Evolutionary conservation across 2,329 filamentous ascomycete genomes (phyloP), one percentile per base, ranked within the genome.

Genomic region (Truncatella angustata): DNA sequence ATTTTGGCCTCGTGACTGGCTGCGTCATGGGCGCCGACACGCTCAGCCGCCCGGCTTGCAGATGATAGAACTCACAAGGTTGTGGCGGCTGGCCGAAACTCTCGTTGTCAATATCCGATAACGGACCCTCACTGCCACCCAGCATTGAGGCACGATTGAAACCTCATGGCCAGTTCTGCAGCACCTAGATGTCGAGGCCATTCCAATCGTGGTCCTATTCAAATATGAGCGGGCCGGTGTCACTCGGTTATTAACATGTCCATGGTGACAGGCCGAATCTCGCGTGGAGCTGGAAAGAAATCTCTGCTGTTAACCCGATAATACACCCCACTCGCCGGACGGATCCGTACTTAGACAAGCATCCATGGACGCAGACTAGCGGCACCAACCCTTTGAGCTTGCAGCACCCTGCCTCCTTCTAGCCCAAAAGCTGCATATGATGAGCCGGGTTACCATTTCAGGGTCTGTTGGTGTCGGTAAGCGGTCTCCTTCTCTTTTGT

Each of bases 371-470:
- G 36, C 36, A 16, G 18, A 40, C 21, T 16, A n/a, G 35, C 47
- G n/a, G 32, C 9, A 24, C 30, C 11, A 24, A 16, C n/a, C 37
- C n/a, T 11, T 11, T 12, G 10, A 21, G 26, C 16, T n/a, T n/a
- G n/a, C n/a, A n/a, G n/a, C 24, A 42, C 36, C 47, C 21, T 50
- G 21, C 9, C 23, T 21, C 28, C 20, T 30, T 50, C 34, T 12
- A 36, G 47, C 23, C 34, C 30, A 42, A 36, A 42, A 14, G 40
- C 40, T 50, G 47, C 47, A 42, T 32, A 30, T n/a, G 35, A 49
- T 26, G 21, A 20, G 30, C 35, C 47, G 47, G 47, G 36, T 12
- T 35, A 24, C 32, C 21, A 30, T 46, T 46, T 12, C 43, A 12
- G 23, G 43, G 12, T 12, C 18, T 14, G 43, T 12, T 46, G 23